phyloP scores from a whole-genome alignment of 1,284 basidiomycete genomes.

The Pisolithus thermaeus region DNA sequence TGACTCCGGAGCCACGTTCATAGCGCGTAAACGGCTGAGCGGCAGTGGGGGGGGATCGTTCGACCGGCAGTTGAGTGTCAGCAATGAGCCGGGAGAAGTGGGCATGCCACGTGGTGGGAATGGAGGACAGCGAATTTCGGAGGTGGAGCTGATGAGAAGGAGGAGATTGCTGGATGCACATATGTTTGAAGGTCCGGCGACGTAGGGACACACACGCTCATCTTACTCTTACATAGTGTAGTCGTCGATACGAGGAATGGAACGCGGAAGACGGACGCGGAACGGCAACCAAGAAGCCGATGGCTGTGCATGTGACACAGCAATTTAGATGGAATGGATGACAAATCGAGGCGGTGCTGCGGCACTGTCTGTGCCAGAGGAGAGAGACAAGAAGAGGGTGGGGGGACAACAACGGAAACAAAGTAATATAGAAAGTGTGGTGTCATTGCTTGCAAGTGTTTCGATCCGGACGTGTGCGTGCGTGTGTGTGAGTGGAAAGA shows the following conservation, averaged over 20 bases:
- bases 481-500: not conserved
- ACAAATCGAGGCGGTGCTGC: conserved; percentile 27
- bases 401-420: no score
- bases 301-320: conserved; percentile 9
- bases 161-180: conserved; percentile 66
- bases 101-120: conserved; percentile 35
- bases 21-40: conserved; percentile 44
- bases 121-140: conserved; percentile 63
- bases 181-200: conserved; percentile 29
- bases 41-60: conserved; percentile 10
- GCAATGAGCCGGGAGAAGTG: conserved; percentile 15
- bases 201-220: no score
- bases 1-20: conserved; percentile 63
- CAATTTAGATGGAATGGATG: conserved; percentile 15
- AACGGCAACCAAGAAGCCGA: not conserved
- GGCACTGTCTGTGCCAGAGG: conserved; percentile 17
- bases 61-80: conserved; percentile 8
- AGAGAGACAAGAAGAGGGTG: not conserved
- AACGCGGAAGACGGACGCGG: not conserved
- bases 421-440: no score
- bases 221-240: no score
- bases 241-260: not conserved
- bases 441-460: no score
- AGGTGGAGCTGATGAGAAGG: conserved; percentile 75
- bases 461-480: no score